Evolutionary conservation across 139 green algal species (phyloP).

Genomic region (Desmodesmus armatus): DNA sequence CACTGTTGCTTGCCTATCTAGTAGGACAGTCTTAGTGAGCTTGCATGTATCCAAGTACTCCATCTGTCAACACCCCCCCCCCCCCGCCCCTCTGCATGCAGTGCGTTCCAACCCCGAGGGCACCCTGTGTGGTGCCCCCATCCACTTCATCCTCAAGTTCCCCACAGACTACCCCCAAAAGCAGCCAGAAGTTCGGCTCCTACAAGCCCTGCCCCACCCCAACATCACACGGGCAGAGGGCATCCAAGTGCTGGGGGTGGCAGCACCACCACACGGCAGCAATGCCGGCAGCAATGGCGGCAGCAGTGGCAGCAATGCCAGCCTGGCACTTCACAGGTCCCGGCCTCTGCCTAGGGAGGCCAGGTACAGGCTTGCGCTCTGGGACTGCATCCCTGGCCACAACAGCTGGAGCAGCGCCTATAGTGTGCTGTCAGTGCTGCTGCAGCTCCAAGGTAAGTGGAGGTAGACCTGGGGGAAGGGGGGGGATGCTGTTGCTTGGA

Average conservation of each 20-base stretch:
- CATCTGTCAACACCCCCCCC: background rate
- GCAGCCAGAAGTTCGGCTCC: constrained; percentile 16
- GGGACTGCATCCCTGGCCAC: constrained; percentile 47
- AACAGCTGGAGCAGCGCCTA: constrained; percentile 48
- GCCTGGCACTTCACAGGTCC: background rate
- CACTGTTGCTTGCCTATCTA: background rate
- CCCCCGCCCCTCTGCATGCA: background rate
- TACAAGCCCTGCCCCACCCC: constrained; percentile 26
- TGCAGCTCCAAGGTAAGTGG: constrained; percentile 44
- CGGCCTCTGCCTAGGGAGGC: background rate
- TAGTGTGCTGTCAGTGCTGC: constrained; percentile 44
- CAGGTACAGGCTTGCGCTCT: constrained; percentile 16
- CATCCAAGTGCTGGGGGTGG: constrained; percentile 3
- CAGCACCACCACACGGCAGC: background rate
- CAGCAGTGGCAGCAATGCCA: background rate
- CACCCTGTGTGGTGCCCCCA: constrained; percentile 7
- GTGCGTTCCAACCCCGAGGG: background rate
- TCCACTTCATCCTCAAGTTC: constrained; percentile 41
- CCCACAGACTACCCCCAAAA: background rate
- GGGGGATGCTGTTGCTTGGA: too few relatives aligned
- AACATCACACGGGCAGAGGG: constrained; percentile 8
- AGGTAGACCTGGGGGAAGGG: too few relatives aligned
- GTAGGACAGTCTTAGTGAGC: background rate
- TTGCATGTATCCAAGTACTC: background rate
- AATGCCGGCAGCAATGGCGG: background rate